Percentiles rank a stretch among this genome's conserved stretches.
phyloP scores from a whole-genome alignment of 148 eudicot species.

The Rhododendron ferrugineum region DNA sequence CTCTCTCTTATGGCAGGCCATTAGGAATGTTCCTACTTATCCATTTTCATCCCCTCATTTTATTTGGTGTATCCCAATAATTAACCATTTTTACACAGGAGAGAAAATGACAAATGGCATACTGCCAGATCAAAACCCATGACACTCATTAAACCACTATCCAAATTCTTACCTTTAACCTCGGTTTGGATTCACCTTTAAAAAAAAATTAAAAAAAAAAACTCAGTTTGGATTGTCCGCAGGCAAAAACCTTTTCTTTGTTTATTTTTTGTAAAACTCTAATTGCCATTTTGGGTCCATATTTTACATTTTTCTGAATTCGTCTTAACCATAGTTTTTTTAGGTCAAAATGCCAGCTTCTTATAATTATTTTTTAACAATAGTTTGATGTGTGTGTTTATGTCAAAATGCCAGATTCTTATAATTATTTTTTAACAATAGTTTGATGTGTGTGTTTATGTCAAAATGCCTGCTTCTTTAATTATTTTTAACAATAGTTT shows the following conservation, averaged over 20 bases:
- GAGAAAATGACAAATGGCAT: not conserved
- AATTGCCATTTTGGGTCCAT: not conserved
- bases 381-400: too few relatives aligned
- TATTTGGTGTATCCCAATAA: not conserved
- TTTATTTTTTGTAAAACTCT: not conserved
- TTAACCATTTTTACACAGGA: not conserved
- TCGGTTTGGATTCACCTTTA: not conserved
- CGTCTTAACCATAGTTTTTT: not conserved
- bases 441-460: too few relatives aligned
- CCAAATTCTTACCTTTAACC: not conserved
- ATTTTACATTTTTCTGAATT: not conserved
- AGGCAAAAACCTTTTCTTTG: not conserved
- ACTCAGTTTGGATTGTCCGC: not conserved
- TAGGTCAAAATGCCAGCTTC: not conserved
- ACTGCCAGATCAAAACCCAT: not conserved
- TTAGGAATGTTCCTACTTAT: not conserved
- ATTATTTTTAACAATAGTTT: too few relatives aligned
- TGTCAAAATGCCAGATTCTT: too few relatives aligned
- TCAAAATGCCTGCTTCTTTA: too few relatives aligned
- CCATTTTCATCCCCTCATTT: not conserved
- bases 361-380: not conserved
- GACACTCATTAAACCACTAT: not conserved
- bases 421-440: too few relatives aligned
- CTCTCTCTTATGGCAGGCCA: not conserved
- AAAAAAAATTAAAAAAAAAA: too few relatives aligned